These are phyloP conservation scores for Rhizopogon vulgaris DNA, from an alignment of 768 basidiomycete genomes.

Conservation along the genomic window DNA sequence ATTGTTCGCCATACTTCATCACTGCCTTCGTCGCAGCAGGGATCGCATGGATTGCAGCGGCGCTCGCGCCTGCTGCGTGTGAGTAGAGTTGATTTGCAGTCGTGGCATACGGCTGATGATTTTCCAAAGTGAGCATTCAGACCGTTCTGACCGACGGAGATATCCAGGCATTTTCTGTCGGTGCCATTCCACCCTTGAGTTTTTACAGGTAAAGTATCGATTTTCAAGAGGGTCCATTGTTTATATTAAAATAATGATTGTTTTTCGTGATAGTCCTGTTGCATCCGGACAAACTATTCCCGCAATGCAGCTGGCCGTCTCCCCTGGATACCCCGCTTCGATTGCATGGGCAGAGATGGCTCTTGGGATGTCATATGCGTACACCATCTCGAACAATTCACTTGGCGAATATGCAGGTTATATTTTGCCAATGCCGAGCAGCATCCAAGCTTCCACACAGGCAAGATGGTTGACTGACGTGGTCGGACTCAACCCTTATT, in stretches of 20 bases:
- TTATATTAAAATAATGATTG: neutral
- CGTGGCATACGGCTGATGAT: neutral
- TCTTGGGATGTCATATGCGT: neutral
- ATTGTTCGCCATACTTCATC: constrained; percentile 5
- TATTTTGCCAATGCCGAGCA: neutral
- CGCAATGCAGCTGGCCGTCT: neutral
- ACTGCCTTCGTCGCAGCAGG: constrained; percentile 2
- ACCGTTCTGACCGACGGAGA: neutral
- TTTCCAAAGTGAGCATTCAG: neutral
- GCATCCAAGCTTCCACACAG: constrained; percentile 8
- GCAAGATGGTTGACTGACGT: constrained; percentile 20
- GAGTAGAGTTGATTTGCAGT: neutral
- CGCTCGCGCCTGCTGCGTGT: constrained; percentile 7
- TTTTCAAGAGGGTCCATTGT: neutral
- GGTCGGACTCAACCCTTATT: constrained; percentile 15
- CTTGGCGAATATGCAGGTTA: neutral
- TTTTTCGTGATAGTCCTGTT: neutral
- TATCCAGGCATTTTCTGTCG: constrained; percentile 1
- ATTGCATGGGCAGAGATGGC: neutral
- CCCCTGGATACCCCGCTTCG: neutral
- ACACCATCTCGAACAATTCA: neutral
- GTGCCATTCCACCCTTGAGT: neutral
- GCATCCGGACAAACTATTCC: neutral
- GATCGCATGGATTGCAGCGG: constrained; percentile 1
- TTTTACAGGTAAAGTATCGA: neutral